These are phyloP conservation scores for Fusarium neocosmosporiellum DNA, from an alignment of 2,329 filamentous ascomycete genomes.

Conservation along the genomic window DNA sequence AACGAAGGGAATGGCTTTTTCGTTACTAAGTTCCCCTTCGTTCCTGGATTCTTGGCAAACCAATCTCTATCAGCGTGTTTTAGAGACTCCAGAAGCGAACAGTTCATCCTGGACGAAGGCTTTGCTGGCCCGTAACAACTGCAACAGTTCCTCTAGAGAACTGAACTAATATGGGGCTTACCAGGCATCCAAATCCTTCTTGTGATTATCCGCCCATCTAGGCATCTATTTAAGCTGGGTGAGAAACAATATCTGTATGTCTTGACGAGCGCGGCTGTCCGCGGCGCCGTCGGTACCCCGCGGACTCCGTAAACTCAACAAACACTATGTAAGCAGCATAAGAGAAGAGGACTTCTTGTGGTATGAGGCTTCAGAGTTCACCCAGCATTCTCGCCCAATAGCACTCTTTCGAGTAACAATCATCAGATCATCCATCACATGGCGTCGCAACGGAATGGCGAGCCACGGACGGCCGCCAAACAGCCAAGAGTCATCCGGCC, in stretches of 20 bases:
- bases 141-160: neutral
- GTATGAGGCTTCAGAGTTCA: neutral
- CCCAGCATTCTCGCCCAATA: neutral
- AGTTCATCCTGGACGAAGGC: neutral
- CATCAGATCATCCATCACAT: slow-evolving; percentile 3
- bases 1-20: neutral
- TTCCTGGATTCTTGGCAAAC: neutral
- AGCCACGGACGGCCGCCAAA: neutral
- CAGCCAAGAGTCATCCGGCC: slow-evolving; percentile 26
- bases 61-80: neutral
- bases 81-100: neutral
- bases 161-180: neutral
- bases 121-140: neutral
- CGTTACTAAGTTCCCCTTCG: neutral
- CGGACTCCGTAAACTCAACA: slow-evolving; percentile 17
- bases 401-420: neutral
- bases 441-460: slow-evolving; percentile 6
- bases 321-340: neutral
- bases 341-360: neutral
- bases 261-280: neutral
- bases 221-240: neutral
- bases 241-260: neutral
- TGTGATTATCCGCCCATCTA: neutral
- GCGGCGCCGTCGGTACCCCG: slow-evolving; percentile 23
- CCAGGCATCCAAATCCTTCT: neutral